Conservation (phyloP, 1,284 basidiomycete genomes). For the Cutaneotrichosporon cavernicola region DNA sequence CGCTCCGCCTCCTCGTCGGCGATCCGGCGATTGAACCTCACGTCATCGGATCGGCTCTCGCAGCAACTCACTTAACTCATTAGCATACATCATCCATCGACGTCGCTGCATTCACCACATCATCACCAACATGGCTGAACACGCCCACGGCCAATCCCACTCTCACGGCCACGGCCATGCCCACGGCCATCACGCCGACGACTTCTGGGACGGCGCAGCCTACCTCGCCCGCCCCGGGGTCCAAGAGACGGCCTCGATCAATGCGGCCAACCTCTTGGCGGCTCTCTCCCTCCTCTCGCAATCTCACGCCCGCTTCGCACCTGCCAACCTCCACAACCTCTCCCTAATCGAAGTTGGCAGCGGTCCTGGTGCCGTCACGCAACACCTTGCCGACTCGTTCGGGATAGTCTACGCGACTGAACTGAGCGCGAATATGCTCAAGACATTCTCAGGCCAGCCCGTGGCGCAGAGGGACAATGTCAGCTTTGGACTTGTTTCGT, state of each 20-base stretch:
- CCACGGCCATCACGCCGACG: conserved; percentile 23
- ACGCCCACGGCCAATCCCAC: conserved; percentile 16
- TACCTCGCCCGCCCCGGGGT: conserved; percentile 35
- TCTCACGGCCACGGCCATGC: conserved; percentile 23
- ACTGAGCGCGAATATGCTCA: conserved; percentile 38
- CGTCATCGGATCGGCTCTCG: too few relatives aligned
- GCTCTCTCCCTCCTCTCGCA: conserved; percentile 20
- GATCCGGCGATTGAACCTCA: too few relatives aligned
- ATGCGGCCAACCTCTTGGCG: conserved; percentile 26
- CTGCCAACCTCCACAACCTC: conserved; percentile 20
- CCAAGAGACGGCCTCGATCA: conserved; percentile 32
- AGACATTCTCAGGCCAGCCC: conserved; percentile 24
- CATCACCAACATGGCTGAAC: neutral
- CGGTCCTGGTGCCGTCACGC: conserved; percentile 44
- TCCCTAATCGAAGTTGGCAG: conserved; percentile 40
- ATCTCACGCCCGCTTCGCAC: conserved; percentile 15
- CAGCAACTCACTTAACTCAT: too few relatives aligned
- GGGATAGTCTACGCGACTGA: conserved; percentile 40
- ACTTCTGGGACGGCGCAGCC: conserved; percentile 39
- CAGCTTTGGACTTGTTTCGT: conserved; percentile 26
- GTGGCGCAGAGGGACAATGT: conserved; percentile 10
- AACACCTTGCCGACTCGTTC: conserved; percentile 30
- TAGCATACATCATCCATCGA: too few relatives aligned
- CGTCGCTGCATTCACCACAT: neutral
- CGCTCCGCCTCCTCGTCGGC: too few relatives aligned